These are phyloP conservation scores for Anaeramoeba flamelloides DNA, from an alignment of 78 protist species.

Conservation along the genomic window DNA sequence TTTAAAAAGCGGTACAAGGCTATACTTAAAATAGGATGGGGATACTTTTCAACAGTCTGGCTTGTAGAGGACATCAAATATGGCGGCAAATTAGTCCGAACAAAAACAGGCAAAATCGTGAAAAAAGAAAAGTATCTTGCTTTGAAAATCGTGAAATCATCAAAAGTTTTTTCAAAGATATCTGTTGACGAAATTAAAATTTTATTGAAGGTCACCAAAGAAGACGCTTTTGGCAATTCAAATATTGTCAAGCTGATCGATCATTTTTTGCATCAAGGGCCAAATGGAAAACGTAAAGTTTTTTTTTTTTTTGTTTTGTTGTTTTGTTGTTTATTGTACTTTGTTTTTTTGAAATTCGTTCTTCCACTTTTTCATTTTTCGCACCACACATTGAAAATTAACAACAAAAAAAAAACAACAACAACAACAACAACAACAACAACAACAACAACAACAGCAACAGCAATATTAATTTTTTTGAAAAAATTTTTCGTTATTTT, in stretches of 20 bases:
- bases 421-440: no score
- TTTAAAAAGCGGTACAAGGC: constrained; percentile 11
- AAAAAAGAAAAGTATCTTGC: background rate
- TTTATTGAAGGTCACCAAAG: constrained; percentile 1
- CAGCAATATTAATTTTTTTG: no score
- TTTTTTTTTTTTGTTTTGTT: no score
- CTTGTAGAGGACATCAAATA: constrained; percentile 3
- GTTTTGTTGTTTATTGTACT: no score
- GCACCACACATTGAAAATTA: no score
- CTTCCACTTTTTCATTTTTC: no score
- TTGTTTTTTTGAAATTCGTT: no score
- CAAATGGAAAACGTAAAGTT: constrained; percentile 10
- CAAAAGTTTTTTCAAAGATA: constrained; percentile 8
- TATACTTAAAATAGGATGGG: constrained; percentile 22
- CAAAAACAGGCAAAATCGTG: no score
- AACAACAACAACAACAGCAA: no score
- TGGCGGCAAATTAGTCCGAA: no score
- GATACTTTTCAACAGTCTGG: constrained; percentile 30
- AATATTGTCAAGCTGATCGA: background rate
- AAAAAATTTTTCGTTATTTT: no score
- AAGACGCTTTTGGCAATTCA: background rate
- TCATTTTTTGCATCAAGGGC: background rate
- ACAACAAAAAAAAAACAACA: no score
- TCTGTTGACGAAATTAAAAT: constrained; percentile 18
- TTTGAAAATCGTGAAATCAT: constrained; percentile 14